These are phyloP conservation scores for Penicillium palitans DNA, from an alignment of 2,329 filamentous ascomycete genomes.

Conservation along the genomic window DNA sequence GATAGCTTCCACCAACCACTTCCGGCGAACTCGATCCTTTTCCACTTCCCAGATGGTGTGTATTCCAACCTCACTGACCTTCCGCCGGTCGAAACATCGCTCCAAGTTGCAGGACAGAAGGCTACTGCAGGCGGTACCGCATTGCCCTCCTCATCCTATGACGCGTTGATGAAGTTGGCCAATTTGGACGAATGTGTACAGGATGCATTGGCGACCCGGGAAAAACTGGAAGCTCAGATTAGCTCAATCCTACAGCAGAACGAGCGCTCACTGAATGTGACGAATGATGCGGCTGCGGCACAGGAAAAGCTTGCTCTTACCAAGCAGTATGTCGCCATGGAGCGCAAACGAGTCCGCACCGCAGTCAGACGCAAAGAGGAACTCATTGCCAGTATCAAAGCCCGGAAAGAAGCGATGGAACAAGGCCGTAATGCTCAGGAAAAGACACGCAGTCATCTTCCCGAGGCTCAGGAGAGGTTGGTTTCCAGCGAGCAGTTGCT, in stretches of 20 bases:
- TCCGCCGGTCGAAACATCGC: constrained; percentile 45
- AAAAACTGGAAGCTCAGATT: constrained; percentile 75
- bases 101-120: constrained; percentile 16
- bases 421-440: constrained; percentile 62
- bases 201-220: constrained; percentile 77
- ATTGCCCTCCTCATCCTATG: constrained; percentile 76
- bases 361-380: constrained; percentile 66
- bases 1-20: constrained; percentile 69
- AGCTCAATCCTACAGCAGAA: constrained; percentile 52
- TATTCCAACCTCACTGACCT: constrained; percentile 75
- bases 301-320: constrained; percentile 43
- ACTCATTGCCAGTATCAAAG: constrained; percentile 64
- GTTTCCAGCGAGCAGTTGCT: constrained; percentile 57
- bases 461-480: constrained; percentile 61
- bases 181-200: constrained; percentile 90
- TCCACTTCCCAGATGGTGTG: constrained; percentile 82
- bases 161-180: constrained; percentile 80
- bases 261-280: constrained; percentile 30
- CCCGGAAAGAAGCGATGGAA: constrained; percentile 67
- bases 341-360: constrained; percentile 65
- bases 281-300: constrained; percentile 40
- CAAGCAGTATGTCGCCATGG: constrained; percentile 57
- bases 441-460: constrained; percentile 61
- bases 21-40: constrained; percentile 78
- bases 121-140: constrained; percentile 49